phyloP scores from a whole-genome alignment of 352 stramenopile species.

The Pythium biforme region DNA sequence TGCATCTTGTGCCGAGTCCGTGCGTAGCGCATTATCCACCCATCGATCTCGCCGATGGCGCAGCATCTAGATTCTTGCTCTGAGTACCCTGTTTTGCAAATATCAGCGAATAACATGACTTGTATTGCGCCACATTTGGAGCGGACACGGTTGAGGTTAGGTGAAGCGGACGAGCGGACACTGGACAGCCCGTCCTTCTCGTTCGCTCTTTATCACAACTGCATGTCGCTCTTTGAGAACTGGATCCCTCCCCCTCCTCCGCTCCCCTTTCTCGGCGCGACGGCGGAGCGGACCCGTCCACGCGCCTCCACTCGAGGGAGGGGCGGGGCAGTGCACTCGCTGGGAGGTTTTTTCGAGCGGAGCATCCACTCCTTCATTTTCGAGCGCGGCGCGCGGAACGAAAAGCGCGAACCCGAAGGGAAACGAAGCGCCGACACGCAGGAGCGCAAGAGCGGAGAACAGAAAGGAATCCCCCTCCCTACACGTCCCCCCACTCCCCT shows the following conservation, averaged over 20 bases:
- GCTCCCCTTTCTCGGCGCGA: background rate
- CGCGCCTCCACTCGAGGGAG: constrained; percentile 2
- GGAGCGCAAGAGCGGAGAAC: too few species aligned
- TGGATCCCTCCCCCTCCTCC: constrained; percentile 2
- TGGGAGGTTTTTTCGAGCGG: constrained; percentile 10
- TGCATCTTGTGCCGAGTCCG: too few species aligned
- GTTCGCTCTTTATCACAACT: constrained; percentile 3
- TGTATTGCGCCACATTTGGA: background rate
- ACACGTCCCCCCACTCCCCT: background rate
- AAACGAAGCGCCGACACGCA: constrained; percentile 5
- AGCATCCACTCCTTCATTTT: constrained; percentile 26
- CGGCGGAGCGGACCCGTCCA: background rate
- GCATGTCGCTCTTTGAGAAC: background rate
- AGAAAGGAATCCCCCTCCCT: background rate
- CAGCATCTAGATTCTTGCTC: constrained; percentile 1
- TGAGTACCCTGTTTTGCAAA: constrained; percentile 19
- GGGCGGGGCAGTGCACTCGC: background rate
- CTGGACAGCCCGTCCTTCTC: constrained; percentile 1
- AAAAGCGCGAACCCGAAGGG: background rate
- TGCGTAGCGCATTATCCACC: too few species aligned
- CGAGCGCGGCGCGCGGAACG: constrained; percentile 17
- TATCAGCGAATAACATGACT: constrained; percentile 6
- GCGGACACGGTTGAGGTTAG: constrained; percentile 5
- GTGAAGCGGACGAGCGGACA: constrained; percentile 16
- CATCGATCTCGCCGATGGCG: too few species aligned